Base-by-base conservation (phyloP, 2,329 filamentous ascomycete species). In the Tolypocladium cylindrosporum region DNA sequence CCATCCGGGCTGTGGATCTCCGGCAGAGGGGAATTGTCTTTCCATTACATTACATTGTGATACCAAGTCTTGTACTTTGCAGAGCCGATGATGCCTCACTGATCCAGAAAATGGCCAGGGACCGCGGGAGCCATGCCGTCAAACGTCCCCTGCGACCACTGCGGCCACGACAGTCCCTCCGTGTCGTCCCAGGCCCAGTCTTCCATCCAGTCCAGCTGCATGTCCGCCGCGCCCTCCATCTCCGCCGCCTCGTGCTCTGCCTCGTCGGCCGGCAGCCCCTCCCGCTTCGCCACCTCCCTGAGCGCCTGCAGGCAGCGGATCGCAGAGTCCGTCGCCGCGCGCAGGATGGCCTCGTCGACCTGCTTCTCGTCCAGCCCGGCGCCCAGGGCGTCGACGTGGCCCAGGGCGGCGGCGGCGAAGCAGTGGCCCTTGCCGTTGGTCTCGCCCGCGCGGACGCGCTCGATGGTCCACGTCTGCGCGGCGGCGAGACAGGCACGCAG, bases 371-470 rank as follows among this genome's bases (percentile, higher is more conserved):
- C 57, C 2, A 69, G 45, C 0, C 70, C 69, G 13, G 57, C 55
- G 24, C 68, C 69, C 6, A 77, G 61, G 1, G 69, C 70, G 34
- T 75, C 66, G 0, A 71, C 64, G n/a, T 77, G 70, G 13, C 65
- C 66, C 3, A 70, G 43, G 52, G 64, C 64, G 1, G 68, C 67
- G 3, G 68, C 63, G 16, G 70, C 55, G 34, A 78, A 71, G 36
- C 74, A 67, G 50, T 73, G 70, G 5, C 71, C 71, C 59, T 78
- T 79, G 40, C 72, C 63, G 42, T 77, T 77, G 3, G 74, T 76
- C 65, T 78, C 75, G 2, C 76, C 76, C 0, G 74, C 69, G 27
- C 65, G 67, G n/a, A 77, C 63, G 14, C 72, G 67, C 16, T 64
- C 62, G 40, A 72, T 61, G 2, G 61, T 63, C 74, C 74, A 76